Evolutionary conservation across 202 grass and related monocot genomes (phyloP), one percentile per base, ranked within the genome.

Genomic region (Carex sylvatica): DNA sequence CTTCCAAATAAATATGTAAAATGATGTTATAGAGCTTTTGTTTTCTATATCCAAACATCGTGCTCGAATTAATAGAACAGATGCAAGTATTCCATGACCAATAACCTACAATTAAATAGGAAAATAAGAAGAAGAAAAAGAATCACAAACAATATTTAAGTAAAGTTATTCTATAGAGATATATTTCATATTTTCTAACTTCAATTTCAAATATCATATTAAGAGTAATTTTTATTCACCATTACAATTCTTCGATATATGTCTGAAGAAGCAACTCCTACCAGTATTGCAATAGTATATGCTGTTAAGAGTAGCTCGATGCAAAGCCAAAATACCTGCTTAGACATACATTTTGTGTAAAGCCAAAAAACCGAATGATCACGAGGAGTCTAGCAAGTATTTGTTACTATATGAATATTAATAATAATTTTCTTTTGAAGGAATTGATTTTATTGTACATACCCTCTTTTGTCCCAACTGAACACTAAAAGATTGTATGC

Each of bases 1-100:
- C 94, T 97, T 97, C 94, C 94, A 97, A 85, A 97, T 97, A 80
- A 97, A 97, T 90, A 97, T 97, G 78, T 97, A 97, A 86, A 97
- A 97, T 79, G 85, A 56, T 68, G 84, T 85, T 80, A 92, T 80
- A 3, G 77, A 86, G 10, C 61, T 47, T 62, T 91, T 93, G 47
- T 88, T 82, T 14, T 80, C 64, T 28, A 86, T 40, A 24, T 94
- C 85, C n/a, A 86, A 42, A 12, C 65, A 60, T 0, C 6, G 85
- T 18, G 90, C 85, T 3, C 88, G 87, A 18, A 81, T 38, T 87
- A 82, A 88, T 69, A 97, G 87, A 14, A 62, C 24, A 64, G 67
- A 74, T 23, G 90, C 91, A 74, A 97, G 83, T 18, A 94, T 59
- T 52, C 71, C 86, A 88, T 97, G 94, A 1, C 91, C 94, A 16